Percentiles rank a stretch among this genome's conserved stretches.
phyloP scores from a whole-genome alignment of 441 rosid species.

The Aquilaria agallochum region DNA sequence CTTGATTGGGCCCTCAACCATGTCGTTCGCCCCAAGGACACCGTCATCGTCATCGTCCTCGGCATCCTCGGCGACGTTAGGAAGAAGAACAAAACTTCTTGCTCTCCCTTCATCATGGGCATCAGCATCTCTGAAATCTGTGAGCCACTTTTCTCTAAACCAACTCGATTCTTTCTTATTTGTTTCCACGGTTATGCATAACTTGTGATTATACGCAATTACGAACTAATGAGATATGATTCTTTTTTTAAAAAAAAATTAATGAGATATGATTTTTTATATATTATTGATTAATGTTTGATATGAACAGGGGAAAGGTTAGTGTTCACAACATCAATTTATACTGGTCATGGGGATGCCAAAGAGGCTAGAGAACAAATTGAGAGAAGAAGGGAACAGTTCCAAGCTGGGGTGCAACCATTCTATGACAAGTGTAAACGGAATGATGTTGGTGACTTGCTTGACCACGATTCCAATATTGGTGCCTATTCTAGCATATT shows the following conservation, averaged over 20 bases:
- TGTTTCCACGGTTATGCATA: too few relatives aligned
- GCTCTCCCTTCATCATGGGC: slow-evolving; percentile 36
- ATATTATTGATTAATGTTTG: too few relatives aligned
- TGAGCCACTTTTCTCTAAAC: slow-evolving; percentile 6
- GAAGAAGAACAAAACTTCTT: slow-evolving; percentile 25
- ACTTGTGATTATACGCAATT: too few relatives aligned
- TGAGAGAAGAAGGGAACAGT: slow-evolving; percentile 33
- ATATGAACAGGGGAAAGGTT: slow-evolving; percentile 35
- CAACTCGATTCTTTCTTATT: not conserved
- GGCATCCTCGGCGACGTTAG: slow-evolving; percentile 32
- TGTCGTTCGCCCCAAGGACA: slow-evolving; percentile 34
- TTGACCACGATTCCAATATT: not conserved
- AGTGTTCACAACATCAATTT: slow-evolving; percentile 20
- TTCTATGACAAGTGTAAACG: slow-evolving; percentile 40
- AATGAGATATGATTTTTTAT: too few relatives aligned
- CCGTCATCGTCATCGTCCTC: slow-evolving; percentile 33
- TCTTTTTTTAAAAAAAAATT: too few relatives aligned
- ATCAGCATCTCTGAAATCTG: slow-evolving; percentile 30
- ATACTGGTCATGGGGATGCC: slow-evolving; percentile 26
- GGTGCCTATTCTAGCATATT: not conserved
- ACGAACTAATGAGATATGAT: too few relatives aligned
- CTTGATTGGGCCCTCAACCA: slow-evolving; percentile 48
- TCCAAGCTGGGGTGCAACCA: slow-evolving; percentile 33
- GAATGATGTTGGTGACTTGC: slow-evolving; percentile 25
- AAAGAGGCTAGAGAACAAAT: slow-evolving; percentile 43